A percentile compares a stretch with the other conserved stretches of the same genome.
phyloP scores from a whole-genome alignment of 768 basidiomycete genomes.

The Boletus bicolor region DNA sequence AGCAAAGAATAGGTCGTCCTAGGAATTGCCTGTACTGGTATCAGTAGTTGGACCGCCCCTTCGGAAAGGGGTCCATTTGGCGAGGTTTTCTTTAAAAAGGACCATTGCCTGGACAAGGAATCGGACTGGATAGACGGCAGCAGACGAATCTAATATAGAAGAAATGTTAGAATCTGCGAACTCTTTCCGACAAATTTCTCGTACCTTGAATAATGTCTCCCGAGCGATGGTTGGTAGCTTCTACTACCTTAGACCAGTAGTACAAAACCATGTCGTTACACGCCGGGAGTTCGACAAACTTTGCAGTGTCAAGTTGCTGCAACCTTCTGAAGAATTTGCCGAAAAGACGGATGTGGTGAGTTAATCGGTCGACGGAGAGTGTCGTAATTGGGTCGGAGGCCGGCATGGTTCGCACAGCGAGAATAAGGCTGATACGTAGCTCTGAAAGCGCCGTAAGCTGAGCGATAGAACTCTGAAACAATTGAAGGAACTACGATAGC shows the following conservation, averaged over 20 bases:
- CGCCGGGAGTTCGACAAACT: slow-evolving; percentile 60
- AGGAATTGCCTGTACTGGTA: slow-evolving; percentile 43
- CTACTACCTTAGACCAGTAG: slow-evolving; percentile 78
- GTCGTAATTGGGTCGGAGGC: slow-evolving; percentile 36
- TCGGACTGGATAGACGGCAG: slow-evolving; percentile 70
- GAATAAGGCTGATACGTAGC: slow-evolving; percentile 53
- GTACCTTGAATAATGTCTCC: slow-evolving; percentile 56
- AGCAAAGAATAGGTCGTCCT: slow-evolving; percentile 1
- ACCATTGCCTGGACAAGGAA: slow-evolving; percentile 84
- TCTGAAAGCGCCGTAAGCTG: slow-evolving; percentile 56
- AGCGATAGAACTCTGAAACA: slow-evolving; percentile 57
- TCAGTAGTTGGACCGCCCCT: slow-evolving; percentile 59
- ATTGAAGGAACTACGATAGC: slow-evolving; percentile 48
- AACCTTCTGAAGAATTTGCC: slow-evolving; percentile 80
- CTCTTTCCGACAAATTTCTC: slow-evolving; percentile 1
- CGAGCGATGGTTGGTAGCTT: slow-evolving; percentile 54
- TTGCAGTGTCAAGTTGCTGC: slow-evolving; percentile 55
- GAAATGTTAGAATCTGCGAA: not conserved
- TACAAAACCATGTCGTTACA: slow-evolving; percentile 70
- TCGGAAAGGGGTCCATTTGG: slow-evolving; percentile 68
- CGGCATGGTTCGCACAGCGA: slow-evolving; percentile 38
- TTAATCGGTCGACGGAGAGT: slow-evolving; percentile 54
- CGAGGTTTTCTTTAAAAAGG: slow-evolving; percentile 77
- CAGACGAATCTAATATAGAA: slow-evolving; percentile 48
- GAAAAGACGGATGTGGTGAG: slow-evolving; percentile 65